Evolutionary conservation across 306 rosid species (phyloP), one percentile per base, ranked within the genome.

Genomic region (Rubus idaeus): DNA sequence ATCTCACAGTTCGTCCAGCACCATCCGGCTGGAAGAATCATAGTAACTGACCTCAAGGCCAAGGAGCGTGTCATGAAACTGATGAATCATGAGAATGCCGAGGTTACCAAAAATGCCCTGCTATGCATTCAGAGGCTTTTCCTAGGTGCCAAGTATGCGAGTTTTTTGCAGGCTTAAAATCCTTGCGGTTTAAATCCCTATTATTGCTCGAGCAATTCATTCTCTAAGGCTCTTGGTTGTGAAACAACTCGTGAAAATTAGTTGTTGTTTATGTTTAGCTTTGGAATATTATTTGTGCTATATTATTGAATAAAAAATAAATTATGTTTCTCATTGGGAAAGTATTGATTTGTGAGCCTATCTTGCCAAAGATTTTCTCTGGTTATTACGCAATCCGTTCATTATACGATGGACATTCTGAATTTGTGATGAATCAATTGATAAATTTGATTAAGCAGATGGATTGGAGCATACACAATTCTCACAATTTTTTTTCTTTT

Each of bases 41-140:
- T 92, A 71, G 99, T 91, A 83, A 77, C 96, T 8, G 96, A 96
- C 88, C 94, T 96, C 49, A 96, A 92, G 85, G 97, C 98, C 67
- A 96, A 96, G 83, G 99, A 96, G 78, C 89, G 98, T 51, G 98
- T 92, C 74, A 96, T 96, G 98, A 91, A 88, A 73, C 84, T 92
- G 69, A 92, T 96, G 99, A 93, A 87, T 76, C 98, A 96, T 75
- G 99, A 91, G 84, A 92, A 71, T 78, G 84, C 96, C 6, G 99
- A 96, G 92, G 98, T 96, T 44, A 91, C 99, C 58, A 96, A 96
- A 81, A 91, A 92, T 82, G 98, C 99, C 4, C 83, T 96, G 57
- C 97, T 96, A 74, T 96, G 99, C 83, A 91, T 96, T 74, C 99
- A 96, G 74, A 84, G 99, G 91, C 98, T 96, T 82, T 91, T 96